These are phyloP conservation scores for Cajanus cajan DNA, from an alignment of 306 rosid species.

Conservation along the genomic window DNA sequence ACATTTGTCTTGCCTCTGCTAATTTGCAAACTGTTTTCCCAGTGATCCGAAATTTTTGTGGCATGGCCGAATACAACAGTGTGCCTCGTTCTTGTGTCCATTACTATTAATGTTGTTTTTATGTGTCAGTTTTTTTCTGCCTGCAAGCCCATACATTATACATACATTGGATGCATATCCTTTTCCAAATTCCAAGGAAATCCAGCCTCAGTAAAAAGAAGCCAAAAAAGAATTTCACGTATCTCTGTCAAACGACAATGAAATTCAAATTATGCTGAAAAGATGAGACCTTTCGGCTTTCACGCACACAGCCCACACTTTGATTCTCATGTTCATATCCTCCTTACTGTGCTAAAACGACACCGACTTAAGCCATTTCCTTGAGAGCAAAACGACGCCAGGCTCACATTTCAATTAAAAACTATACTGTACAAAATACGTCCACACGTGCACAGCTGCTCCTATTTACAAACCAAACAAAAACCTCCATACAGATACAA, in stretches of 20 bases:
- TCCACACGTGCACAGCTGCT: no score
- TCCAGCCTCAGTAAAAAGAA: neutral
- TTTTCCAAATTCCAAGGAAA: constrained; percentile 53
- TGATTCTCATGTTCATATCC: no score
- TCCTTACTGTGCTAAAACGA: constrained; percentile 21
- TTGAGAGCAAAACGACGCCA: no score
- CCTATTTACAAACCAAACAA: no score
- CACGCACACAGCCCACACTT: neutral
- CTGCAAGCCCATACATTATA: constrained; percentile 19
- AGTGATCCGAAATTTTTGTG: neutral
- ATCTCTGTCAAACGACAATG: constrained; percentile 12
- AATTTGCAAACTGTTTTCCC: no score
- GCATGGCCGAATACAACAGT: neutral
- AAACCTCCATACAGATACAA: no score
- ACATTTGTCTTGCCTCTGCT: no score
- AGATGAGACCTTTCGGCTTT: constrained; percentile 24
- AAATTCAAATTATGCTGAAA: constrained; percentile 25
- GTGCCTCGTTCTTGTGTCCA: constrained; percentile 40
- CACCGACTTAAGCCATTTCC: neutral
- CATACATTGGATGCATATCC: constrained; percentile 13
- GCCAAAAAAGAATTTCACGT: neutral
- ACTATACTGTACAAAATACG: no score
- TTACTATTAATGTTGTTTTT: neutral
- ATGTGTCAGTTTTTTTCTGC: constrained; percentile 43
- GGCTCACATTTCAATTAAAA: no score